Evolutionary conservation across 805 yeast genomes (phyloP).

Genomic region (Candida maris): DNA sequence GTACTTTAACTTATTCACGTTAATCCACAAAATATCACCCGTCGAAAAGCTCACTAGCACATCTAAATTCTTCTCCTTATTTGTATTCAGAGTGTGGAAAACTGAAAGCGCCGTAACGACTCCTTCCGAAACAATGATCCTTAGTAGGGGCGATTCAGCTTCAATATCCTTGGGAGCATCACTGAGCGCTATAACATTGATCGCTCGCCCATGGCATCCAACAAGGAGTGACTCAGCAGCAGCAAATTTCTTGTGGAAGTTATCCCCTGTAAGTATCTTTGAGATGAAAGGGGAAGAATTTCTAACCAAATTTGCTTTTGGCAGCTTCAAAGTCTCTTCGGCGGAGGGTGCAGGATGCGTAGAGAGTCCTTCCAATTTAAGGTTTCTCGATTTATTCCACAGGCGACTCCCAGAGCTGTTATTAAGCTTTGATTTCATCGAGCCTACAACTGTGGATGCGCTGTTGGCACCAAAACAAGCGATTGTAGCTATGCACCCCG

Average conservation of each 20-base stretch:
- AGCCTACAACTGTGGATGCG: constrained; percentile 1
- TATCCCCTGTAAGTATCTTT: constrained; percentile 31
- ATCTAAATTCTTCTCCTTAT: constrained; percentile 40
- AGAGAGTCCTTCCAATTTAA: constrained; percentile 5
- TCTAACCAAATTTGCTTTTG: constrained; percentile 29
- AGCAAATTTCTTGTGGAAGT: constrained; percentile 26
- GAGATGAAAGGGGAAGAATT: constrained; percentile 34
- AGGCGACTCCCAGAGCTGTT: constrained; percentile 5
- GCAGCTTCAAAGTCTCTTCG: constrained; percentile 23
- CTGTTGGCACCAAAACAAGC: constrained; percentile 22
- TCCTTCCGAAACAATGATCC: constrained; percentile 38
- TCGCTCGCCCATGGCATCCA: constrained; percentile 46
- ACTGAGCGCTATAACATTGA: constrained; percentile 43
- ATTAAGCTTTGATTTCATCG: background rate
- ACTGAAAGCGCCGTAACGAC: constrained; percentile 39
- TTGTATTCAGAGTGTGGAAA: constrained; percentile 23
- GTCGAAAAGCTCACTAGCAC: constrained; percentile 58
- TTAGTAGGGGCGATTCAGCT: constrained; percentile 40
- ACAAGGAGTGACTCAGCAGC: constrained; percentile 34
- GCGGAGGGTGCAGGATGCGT: background rate
- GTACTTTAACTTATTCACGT: constrained; percentile 47
- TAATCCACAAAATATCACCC: constrained; percentile 65
- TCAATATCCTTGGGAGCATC: constrained; percentile 38
- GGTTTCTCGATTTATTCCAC: constrained; percentile 13
- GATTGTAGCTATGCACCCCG: constrained; percentile 43